Conservation (phyloP, 768 basidiomycete species). For the Termitomyces heimii region DNA sequence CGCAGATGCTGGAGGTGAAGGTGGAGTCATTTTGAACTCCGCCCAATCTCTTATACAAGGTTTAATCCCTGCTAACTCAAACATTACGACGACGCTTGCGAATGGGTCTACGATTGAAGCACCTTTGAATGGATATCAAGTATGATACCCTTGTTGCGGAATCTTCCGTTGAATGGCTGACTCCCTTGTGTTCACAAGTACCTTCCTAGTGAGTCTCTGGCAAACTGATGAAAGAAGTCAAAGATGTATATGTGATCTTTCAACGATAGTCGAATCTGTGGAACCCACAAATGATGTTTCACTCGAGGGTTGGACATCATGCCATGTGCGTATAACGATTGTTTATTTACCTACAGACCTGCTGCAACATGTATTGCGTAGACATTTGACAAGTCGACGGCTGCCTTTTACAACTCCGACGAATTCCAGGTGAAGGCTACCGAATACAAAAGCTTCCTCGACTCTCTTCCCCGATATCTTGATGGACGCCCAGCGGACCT, state of each 20-base stretch:
- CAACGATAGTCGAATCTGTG: conserved; percentile 49
- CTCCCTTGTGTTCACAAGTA: conserved; percentile 19
- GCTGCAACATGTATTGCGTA: conserved; percentile 14
- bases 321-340: conserved; percentile 33
- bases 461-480: conserved; percentile 42
- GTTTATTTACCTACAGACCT: not conserved
- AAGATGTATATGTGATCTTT: not conserved
- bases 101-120: conserved; percentile 55
- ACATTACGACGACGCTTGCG: conserved; percentile 51
- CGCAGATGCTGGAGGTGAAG: conserved; percentile 69
- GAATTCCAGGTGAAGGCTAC: conserved; percentile 40
- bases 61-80: conserved; percentile 46
- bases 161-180: not conserved
- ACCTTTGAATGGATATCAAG: conserved; percentile 64
- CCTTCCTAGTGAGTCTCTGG: conserved; percentile 30
- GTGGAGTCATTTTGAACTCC: conserved; percentile 59
- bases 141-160: conserved; percentile 3
- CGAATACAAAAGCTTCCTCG: conserved; percentile 43
- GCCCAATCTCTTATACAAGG: conserved; percentile 67
- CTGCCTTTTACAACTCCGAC: conserved; percentile 48
- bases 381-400: conserved; percentile 43
- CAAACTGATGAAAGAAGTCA: not conserved
- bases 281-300: conserved; percentile 56
- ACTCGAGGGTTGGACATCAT: conserved; percentile 61
- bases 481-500: conserved; percentile 47